Conservation (phyloP, 2,329 filamentous ascomycete genomes). For the Aspergillus terreus region DNA sequence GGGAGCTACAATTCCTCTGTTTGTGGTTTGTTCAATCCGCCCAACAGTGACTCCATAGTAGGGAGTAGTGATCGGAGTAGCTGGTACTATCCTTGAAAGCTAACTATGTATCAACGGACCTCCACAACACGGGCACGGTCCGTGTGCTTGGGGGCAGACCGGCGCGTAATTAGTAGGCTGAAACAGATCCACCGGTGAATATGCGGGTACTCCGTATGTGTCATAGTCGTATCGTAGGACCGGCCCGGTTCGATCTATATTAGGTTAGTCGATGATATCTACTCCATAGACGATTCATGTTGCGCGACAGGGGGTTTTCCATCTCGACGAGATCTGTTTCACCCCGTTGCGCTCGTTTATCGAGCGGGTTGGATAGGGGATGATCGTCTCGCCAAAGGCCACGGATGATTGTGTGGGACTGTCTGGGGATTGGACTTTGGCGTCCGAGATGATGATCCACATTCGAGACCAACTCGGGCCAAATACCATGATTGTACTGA, state of each 20-base stretch:
- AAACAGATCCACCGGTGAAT: conserved; percentile 5
- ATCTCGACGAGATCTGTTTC: too few species aligned
- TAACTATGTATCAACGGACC: neutral
- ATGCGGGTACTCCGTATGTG: neutral
- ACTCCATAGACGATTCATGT: too few species aligned
- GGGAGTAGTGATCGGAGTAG: too few species aligned
- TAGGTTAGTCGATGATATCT: neutral
- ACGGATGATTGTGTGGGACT: conserved; percentile 7
- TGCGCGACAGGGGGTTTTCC: too few species aligned
- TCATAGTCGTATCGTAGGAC: neutral
- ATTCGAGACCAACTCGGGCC: neutral
- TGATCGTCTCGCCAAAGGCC: neutral
- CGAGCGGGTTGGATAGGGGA: neutral
- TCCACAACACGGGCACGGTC: conserved; percentile 12
- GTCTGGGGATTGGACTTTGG: conserved; percentile 5
- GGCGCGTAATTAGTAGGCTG: conserved; percentile 9
- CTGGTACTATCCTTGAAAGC: too few species aligned
- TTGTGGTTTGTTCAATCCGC: too few species aligned
- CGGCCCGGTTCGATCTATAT: neutral
- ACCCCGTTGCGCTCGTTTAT: neutral
- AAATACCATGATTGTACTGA: neutral
- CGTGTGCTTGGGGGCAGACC: conserved; percentile 10
- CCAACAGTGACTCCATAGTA: too few species aligned
- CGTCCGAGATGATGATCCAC: conserved; percentile 3
- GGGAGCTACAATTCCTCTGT: too few species aligned